phyloP scores from a whole-genome alignment of 2,329 filamentous ascomycete species.

The Setomelanomma holmii region DNA sequence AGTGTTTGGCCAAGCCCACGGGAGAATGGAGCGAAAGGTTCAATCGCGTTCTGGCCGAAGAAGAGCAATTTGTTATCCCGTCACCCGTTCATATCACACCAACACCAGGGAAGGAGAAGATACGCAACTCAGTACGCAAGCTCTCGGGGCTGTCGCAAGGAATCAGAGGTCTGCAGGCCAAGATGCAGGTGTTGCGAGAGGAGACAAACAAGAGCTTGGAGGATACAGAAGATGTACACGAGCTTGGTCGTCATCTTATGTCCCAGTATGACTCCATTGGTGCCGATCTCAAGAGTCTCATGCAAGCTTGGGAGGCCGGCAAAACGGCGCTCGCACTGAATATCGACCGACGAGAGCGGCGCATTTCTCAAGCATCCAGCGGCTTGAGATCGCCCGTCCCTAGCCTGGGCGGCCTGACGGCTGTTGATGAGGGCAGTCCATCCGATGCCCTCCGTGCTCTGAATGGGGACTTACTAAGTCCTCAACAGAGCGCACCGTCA shows the following conservation, averaged over 20 bases:
- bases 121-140: slow-evolving; percentile 86
- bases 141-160: slow-evolving; percentile 87
- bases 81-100: slow-evolving; percentile 64
- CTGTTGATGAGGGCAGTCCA: slow-evolving; percentile 61
- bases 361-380: slow-evolving; percentile 59
- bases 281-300: slow-evolving; percentile 72
- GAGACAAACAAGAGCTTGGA: slow-evolving; percentile 84
- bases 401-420: slow-evolving; percentile 70
- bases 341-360: slow-evolving; percentile 78
- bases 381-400: slow-evolving; percentile 57
- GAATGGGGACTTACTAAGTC: slow-evolving; percentile 70
- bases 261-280: slow-evolving; percentile 95
- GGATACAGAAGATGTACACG: slow-evolving; percentile 70
- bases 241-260: slow-evolving; percentile 80
- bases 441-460: slow-evolving; percentile 78
- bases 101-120: slow-evolving; percentile 79
- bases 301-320: slow-evolving; percentile 65
- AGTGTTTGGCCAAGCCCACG: slow-evolving; percentile 68
- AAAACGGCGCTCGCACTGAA: slow-evolving; percentile 82
- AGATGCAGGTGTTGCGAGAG: slow-evolving; percentile 89
- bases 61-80: slow-evolving; percentile 67
- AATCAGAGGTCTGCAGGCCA: slow-evolving; percentile 90
- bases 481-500: slow-evolving; percentile 45
- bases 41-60: slow-evolving; percentile 74
- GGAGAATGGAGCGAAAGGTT: slow-evolving; percentile 69